Percentiles rank a stretch among this genome's conserved stretches.
Conservation (phyloP, 495 filamentous ascomycete species). For the Penicillium dipodomyicola region DNA sequence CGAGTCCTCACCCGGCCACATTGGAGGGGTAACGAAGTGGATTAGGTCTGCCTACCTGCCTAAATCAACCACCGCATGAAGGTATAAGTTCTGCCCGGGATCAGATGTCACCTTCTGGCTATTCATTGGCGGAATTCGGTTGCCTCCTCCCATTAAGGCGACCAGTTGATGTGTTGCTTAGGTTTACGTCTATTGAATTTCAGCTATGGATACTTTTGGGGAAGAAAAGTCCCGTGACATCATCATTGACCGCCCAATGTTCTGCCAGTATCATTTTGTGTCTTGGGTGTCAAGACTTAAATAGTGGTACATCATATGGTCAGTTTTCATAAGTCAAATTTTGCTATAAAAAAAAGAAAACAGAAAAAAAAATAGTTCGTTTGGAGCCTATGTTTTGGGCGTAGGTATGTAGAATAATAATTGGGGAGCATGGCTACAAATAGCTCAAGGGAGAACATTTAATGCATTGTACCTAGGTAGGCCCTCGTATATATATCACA, state of each 20-base stretch:
- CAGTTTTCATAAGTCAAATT: not conserved
- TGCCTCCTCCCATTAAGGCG: conserved; percentile 20
- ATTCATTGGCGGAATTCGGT: conserved; percentile 3
- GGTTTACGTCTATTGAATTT: not conserved
- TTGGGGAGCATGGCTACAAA: too few relatives aligned
- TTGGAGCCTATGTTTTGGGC: too few relatives aligned
- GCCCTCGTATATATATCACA: not conserved
- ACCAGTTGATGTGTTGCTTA: not conserved
- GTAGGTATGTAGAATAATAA: too few relatives aligned
- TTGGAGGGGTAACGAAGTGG: not conserved
- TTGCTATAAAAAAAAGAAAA: not conserved
- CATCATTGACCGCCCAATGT: conserved; percentile 2
- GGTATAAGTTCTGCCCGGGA: conserved; percentile 14
- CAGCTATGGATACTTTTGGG: not conserved
- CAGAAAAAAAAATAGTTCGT: too few relatives aligned
- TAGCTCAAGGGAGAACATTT: too few relatives aligned
- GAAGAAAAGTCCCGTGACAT: conserved; percentile 1
- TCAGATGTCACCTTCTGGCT: not conserved
- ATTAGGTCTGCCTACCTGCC: conserved; percentile 25
- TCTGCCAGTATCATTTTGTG: not conserved
- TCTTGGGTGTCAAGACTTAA: not conserved
- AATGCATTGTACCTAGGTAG: too few relatives aligned
- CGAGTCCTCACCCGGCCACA: not conserved
- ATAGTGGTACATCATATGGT: too few relatives aligned
- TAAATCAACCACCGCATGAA: conserved; percentile 32